Evolutionary conservation across 2,329 filamentous ascomycete genomes (phyloP).

Genomic region (Aspergillus cejpii): DNA sequence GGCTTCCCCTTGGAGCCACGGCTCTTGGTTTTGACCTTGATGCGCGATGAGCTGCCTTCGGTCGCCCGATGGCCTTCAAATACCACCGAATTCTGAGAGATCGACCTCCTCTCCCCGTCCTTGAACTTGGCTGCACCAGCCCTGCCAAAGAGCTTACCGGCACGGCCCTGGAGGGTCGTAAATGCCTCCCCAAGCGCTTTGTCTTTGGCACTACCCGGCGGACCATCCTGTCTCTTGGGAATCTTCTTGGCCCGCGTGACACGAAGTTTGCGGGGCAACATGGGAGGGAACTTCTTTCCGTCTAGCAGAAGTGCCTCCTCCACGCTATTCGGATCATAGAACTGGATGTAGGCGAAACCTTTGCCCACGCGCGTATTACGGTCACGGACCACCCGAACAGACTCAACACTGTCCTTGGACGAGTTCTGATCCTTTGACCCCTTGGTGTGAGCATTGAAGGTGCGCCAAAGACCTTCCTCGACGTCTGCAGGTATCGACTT

Average conservation of each 20-base stretch:
- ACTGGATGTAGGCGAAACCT: slow-evolving; percentile 96
- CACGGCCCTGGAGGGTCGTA: slow-evolving; percentile 37
- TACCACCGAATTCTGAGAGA: slow-evolving; percentile 33
- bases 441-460: slow-evolving; percentile 35
- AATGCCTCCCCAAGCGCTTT: slow-evolving; percentile 23
- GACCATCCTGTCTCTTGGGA: slow-evolving; percentile 38
- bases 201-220: slow-evolving; percentile 12
- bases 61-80: slow-evolving; percentile 44
- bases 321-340: slow-evolving; percentile 79
- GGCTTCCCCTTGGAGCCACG: slow-evolving; percentile 38
- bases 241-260: slow-evolving; percentile 77
- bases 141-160: slow-evolving; percentile 33
- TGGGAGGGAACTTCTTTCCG: slow-evolving; percentile 86
- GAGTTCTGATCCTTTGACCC: slow-evolving; percentile 23
- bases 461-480: slow-evolving; percentile 66
- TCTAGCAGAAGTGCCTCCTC: slow-evolving; percentile 84
- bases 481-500: slow-evolving; percentile 72
- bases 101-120: slow-evolving; percentile 21
- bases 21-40: slow-evolving; percentile 36
- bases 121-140: slow-evolving; percentile 36
- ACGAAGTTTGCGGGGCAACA: slow-evolving; percentile 81
- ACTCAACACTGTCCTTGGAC: slow-evolving; percentile 75
- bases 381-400: slow-evolving; percentile 85
- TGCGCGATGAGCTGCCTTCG: slow-evolving; percentile 24
- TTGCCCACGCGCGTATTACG: slow-evolving; percentile 88